phyloP scores from a whole-genome alignment of 805 yeast species.

The Brettanomyces sp. region DNA sequence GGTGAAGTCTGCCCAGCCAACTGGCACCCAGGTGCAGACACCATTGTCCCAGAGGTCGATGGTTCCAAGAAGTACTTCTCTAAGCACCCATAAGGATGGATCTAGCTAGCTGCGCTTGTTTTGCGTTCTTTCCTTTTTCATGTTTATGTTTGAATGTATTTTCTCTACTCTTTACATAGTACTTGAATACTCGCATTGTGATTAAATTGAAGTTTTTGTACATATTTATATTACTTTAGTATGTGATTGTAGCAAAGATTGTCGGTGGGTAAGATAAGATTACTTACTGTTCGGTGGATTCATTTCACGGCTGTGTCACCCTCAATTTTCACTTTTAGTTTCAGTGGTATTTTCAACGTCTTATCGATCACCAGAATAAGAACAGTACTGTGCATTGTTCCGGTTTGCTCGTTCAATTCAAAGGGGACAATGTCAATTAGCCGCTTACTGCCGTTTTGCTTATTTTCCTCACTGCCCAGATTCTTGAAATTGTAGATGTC shows the following conservation, averaged over 20 bases:
- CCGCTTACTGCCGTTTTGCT: neutral
- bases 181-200: neutral
- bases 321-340: neutral
- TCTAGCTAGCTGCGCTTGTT: neutral
- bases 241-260: neutral
- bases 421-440: constrained; percentile 11
- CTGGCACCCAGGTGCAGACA: constrained; percentile 94
- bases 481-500: constrained; percentile 20
- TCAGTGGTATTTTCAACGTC: neutral
- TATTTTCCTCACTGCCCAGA: neutral
- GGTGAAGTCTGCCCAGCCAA: constrained; percentile 99
- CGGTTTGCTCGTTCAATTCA: constrained; percentile 1
- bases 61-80: constrained; percentile 75
- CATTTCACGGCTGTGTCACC: neutral
- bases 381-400: neutral
- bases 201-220: neutral
- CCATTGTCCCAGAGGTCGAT: constrained; percentile 76
- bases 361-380: neutral
- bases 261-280: no score
- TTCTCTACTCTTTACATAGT: neutral
- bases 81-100: constrained; percentile 26
- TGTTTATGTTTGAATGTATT: neutral
- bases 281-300: no score
- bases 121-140: neutral
- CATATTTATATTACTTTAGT: neutral